phyloP scores from a whole-genome alignment of 768 basidiomycete genomes.

The Hericium rajendrae region DNA sequence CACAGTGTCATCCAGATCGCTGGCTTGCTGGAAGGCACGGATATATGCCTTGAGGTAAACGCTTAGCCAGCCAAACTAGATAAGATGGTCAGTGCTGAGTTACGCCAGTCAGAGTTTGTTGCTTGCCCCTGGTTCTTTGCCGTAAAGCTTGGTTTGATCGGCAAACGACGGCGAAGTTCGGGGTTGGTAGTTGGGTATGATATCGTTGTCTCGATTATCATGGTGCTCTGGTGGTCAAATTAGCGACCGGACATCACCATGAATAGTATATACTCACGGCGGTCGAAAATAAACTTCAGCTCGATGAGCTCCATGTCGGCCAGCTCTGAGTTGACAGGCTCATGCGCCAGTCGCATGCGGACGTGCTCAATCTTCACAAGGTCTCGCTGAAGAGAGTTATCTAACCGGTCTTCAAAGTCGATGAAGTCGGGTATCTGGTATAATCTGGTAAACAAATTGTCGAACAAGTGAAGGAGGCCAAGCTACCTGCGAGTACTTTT shows the following conservation, averaged over 20 bases:
- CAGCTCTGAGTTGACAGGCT: constrained; percentile 57
- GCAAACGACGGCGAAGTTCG: constrained; percentile 39
- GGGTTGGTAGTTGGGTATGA: constrained; percentile 75
- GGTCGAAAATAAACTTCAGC: constrained; percentile 73
- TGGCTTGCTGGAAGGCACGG: constrained; percentile 64
- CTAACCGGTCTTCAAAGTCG: constrained; percentile 67
- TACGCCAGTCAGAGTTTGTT: too few species aligned
- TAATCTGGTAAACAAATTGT: not conserved
- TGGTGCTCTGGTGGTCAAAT: constrained; percentile 45
- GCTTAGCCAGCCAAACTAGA: constrained; percentile 61
- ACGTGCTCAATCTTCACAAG: constrained; percentile 76
- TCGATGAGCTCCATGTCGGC: constrained; percentile 80
- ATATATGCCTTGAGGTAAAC: constrained; percentile 72
- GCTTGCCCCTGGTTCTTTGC: constrained; percentile 53
- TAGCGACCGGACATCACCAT: not conserved
- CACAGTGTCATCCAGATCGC: constrained; percentile 70
- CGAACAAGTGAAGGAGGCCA: not conserved
- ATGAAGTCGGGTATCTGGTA: constrained; percentile 76
- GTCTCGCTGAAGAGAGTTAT: constrained; percentile 80
- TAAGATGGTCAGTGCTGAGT: not conserved
- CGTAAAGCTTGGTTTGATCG: constrained; percentile 61
- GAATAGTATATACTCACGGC: constrained; percentile 35
- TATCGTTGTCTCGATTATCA: constrained; percentile 81
- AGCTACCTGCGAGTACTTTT: constrained; percentile 75
- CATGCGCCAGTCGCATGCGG: constrained; percentile 73